Base-by-base conservation (phyloP, 1,139 yeast genomes). In the Ashbya aceris region DNA sequence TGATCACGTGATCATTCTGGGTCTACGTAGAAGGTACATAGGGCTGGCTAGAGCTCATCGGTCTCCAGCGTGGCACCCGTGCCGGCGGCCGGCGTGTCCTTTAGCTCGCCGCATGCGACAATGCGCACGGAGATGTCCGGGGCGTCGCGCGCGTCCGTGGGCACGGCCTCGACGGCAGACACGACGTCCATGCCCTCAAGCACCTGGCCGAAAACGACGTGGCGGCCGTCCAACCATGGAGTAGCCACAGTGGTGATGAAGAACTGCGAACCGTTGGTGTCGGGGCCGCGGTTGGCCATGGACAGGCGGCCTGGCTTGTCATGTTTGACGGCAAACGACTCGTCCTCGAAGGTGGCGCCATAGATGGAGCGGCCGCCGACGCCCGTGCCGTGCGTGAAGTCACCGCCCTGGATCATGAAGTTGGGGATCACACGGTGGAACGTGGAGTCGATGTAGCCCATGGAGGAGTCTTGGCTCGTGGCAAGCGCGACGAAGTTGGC, bases 351-450 rank as follows among this genome's bases (percentile, higher is more conserved):
- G 54, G 74, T 73, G 55, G 69, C 71, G 45, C 89, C 91, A 64
- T 77, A 82, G 62, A 80, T 79, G 36, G 86, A 77, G 61, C 74
- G 74, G 48, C 91, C 91, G 52, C 91, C 91, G 44, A 77, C 73
- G 52, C 85, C 85, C 61, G 74, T 73, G 54, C 73, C 74, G 59
- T 77, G 70, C 61, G 81, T 77, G 68, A 79, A 77, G 64, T 80
- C 85, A 64, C 93, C 93, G 60, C 89, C 89, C 67, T 83, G 93
- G 56, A 82, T 75, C 85, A 83, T 80, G 66, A 83, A 83, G 46
- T 73, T 71, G 43, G 83, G 77, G 49, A 83, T 82, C 40, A 83
- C 81, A 62, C 93, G 70, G 70, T 83, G 91, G 75, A 83, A 82
- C 37, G 74, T 65, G 23, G 86, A 76, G 42, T 70, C 68, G 45